Evolutionary conservation across 129 eudicot species (phyloP).

Genomic region (Kitagawia praeruptora): DNA sequence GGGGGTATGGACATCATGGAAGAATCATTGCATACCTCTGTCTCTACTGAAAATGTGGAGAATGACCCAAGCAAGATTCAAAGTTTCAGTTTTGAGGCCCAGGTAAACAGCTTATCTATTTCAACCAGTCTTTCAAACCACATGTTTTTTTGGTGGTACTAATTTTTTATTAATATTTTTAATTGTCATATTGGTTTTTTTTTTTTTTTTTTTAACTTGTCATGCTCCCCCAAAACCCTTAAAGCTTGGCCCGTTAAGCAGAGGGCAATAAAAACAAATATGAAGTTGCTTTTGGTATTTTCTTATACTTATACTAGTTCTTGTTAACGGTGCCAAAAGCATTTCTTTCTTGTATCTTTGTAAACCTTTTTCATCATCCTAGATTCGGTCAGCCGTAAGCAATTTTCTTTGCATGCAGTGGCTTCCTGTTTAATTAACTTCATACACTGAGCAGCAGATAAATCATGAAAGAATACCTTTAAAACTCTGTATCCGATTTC

Average conservation of each 20-base stretch:
- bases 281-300: neutral
- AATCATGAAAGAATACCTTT: neutral
- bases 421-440: neutral
- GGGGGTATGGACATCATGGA: constrained; percentile 25
- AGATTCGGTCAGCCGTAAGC: neutral
- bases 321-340: neutral
- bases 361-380: neutral
- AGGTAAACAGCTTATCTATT: constrained; percentile 38
- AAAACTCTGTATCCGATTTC: neutral
- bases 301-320: neutral
- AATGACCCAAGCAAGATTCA: constrained; percentile 38
- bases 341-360: neutral
- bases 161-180: neutral
- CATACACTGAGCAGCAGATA: neutral
- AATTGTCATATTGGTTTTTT: neutral
- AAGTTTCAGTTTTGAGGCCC: constrained; percentile 86
- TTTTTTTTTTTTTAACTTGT: neutral
- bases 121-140: neutral
- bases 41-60: constrained; percentile 29
- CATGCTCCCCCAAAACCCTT: neutral
- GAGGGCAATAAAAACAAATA: neutral
- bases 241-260: neutral
- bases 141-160: neutral
- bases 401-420: neutral
- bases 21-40: constrained; percentile 23